phyloP scores from a whole-genome alignment of 2,329 filamentous ascomycete species.

The Zymoseptoria crescenta region DNA sequence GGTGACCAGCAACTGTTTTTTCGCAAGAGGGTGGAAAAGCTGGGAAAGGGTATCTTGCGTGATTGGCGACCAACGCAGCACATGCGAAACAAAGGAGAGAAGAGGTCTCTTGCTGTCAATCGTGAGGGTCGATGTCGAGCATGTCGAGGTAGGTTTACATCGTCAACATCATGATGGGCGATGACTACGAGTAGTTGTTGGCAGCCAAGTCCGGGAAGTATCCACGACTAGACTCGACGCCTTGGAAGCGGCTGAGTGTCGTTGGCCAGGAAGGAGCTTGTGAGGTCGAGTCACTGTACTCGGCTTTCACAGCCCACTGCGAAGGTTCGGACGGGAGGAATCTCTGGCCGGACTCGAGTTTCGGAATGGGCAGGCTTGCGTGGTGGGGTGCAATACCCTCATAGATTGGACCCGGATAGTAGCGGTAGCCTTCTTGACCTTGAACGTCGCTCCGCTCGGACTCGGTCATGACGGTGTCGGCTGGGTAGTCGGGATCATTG shows the following conservation, averaged over 20 bases:
- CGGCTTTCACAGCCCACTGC: conserved; percentile 35
- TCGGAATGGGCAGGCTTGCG: conserved; percentile 25
- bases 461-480: conserved; percentile 34
- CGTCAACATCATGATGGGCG: background rate
- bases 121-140: background rate
- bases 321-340: conserved; percentile 26
- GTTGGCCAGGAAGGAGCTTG: conserved; percentile 30
- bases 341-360: conserved; percentile 21
- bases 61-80: conserved; percentile 19
- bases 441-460: conserved; percentile 39
- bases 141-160: background rate
- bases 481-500: conserved; percentile 24
- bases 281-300: conserved; percentile 31
- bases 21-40: conserved; percentile 2
- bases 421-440: conserved; percentile 37
- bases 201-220: conserved; percentile 40
- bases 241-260: conserved; percentile 39
- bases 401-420: conserved; percentile 39
- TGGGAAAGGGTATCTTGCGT: conserved; percentile 7
- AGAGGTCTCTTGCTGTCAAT: background rate
- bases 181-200: conserved; percentile 11
- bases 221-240: conserved; percentile 40
- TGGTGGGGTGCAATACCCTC: conserved; percentile 28
- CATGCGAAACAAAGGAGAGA: conserved; percentile 20
- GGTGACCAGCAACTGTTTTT: conserved; percentile 13